Conservation (phyloP, 2,329 filamentous ascomycete species). For the Claviceps paspali region DNA sequence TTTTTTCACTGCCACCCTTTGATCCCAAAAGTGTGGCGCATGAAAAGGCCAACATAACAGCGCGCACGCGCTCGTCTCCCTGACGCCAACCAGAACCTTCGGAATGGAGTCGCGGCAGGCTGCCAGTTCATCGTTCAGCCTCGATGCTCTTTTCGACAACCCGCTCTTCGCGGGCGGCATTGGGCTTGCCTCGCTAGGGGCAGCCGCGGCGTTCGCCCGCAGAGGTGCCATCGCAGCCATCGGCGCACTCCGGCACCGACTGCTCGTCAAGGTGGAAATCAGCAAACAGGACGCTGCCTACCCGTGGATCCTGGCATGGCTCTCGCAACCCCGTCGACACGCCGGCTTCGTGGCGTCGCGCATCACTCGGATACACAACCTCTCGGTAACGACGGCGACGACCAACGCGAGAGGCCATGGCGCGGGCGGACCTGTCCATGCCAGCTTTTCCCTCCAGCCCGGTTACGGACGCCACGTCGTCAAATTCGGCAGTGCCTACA, state of each 20-base stretch:
- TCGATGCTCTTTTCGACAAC: slow-evolving; percentile 47
- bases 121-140: slow-evolving; percentile 23
- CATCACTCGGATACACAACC: slow-evolving; percentile 44
- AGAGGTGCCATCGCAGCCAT: slow-evolving; percentile 58
- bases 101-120: slow-evolving; percentile 18
- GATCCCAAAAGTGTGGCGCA: too few relatives aligned
- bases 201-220: slow-evolving; percentile 65
- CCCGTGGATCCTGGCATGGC: slow-evolving; percentile 87
- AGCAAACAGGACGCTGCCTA: slow-evolving; percentile 88
- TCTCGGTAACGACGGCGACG: slow-evolving; percentile 39
- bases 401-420: slow-evolving; percentile 46
- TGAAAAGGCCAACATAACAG: too few relatives aligned
- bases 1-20: too few relatives aligned
- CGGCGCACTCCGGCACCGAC: slow-evolving; percentile 62
- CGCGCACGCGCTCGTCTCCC: not conserved
- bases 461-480: slow-evolving; percentile 83
- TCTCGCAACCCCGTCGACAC: slow-evolving; percentile 63
- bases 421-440: slow-evolving; percentile 50
- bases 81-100: slow-evolving; percentile 1
- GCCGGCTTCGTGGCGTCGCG: slow-evolving; percentile 43
- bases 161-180: slow-evolving; percentile 60
- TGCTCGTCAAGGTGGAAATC: slow-evolving; percentile 93
- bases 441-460: slow-evolving; percentile 77
- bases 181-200: slow-evolving; percentile 78
- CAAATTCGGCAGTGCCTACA: slow-evolving; percentile 73